These are phyloP conservation scores for Aspergillus biplanus DNA, from an alignment of 495 filamentous ascomycete genomes.

Conservation along the genomic window DNA sequence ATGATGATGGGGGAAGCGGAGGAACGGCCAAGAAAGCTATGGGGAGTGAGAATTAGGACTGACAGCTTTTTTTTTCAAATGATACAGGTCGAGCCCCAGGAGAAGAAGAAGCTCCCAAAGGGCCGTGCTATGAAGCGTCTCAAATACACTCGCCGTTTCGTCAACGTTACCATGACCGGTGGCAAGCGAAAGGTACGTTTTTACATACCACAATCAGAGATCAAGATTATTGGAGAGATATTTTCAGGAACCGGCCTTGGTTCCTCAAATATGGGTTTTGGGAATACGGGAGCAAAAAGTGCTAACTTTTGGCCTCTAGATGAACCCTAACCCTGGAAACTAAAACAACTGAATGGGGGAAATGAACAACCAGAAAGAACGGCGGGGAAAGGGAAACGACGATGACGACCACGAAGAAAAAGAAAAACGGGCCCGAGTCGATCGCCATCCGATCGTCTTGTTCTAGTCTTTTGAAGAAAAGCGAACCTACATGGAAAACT, in stretches of 20 bases:
- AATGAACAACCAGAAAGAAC: conserved; percentile 13
- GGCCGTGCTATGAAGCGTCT: conserved; percentile 98
- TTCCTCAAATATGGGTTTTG: too few species aligned
- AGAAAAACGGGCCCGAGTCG: conserved; percentile 17
- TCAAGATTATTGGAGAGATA: conserved; percentile 3
- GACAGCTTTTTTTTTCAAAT: conserved; percentile 20
- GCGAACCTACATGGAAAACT: conserved; percentile 11
- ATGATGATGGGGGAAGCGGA: neutral
- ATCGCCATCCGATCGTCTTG: conserved; percentile 10
- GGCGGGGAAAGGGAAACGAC: conserved; percentile 18
- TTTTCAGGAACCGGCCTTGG: too few species aligned
- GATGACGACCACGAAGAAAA: conserved; percentile 25
- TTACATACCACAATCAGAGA: conserved; percentile 5
- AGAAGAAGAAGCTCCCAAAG: conserved; percentile 73
- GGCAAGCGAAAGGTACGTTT: conserved; percentile 94
- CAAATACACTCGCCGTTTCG: conserved; percentile 96
- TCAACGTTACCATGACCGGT: conserved; percentile 98
- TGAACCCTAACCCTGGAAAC: conserved; percentile 37
- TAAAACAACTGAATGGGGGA: conserved; percentile 18
- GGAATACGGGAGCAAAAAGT: neutral
- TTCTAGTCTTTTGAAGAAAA: conserved; percentile 14
- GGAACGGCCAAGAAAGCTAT: neutral
- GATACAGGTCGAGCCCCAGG: conserved; percentile 46
- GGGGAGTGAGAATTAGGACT: conserved; percentile 10
- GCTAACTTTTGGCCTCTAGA: conserved; percentile 23